Percentiles rank a stretch among this genome's conserved stretches.
Evolutionary conservation across 805 yeast genomes (phyloP).

Genomic region (Hanseniaspora guilliermondii): DNA sequence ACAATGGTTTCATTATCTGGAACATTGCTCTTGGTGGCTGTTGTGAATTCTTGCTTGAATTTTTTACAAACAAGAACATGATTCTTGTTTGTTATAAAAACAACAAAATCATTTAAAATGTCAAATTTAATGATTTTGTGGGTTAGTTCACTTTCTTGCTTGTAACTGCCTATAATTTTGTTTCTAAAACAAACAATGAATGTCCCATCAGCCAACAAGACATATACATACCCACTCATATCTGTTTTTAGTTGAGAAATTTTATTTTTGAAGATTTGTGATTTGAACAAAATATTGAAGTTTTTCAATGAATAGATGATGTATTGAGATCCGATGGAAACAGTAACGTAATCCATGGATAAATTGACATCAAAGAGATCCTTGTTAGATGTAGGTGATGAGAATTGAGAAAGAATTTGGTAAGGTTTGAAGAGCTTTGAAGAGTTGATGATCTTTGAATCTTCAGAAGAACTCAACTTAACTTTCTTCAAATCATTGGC

Average conservation of each 20-base stretch:
- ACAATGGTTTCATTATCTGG: not conserved
- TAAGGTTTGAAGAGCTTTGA: slow-evolving; percentile 13
- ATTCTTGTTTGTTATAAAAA: not conserved
- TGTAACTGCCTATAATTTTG: slow-evolving; percentile 3
- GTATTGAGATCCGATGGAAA: slow-evolving; percentile 11
- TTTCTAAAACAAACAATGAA: slow-evolving; percentile 12
- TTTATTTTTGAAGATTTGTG: slow-evolving; percentile 8
- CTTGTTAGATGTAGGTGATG: slow-evolving; percentile 8
- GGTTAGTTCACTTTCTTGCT: not conserved
- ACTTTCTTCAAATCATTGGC: slow-evolving; percentile 2
- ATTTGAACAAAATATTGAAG: slow-evolving; percentile 11
- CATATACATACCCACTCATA: slow-evolving; percentile 9
- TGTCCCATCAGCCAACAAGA: slow-evolving; percentile 1
- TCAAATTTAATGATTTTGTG: slow-evolving; percentile 2
- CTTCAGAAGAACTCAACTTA: not conserved
- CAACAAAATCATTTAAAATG: slow-evolving; percentile 6
- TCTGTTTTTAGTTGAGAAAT: slow-evolving; percentile 10
- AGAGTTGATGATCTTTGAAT: slow-evolving; percentile 6
- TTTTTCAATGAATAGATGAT: slow-evolving; percentile 11
- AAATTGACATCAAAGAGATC: slow-evolving; percentile 6
- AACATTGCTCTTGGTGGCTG: not conserved
- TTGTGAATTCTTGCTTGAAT: slow-evolving; percentile 3
- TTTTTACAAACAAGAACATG: slow-evolving; percentile 6
- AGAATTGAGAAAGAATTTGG: slow-evolving; percentile 12
- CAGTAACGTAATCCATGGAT: slow-evolving; percentile 10